Evolutionary conservation across 306 rosid species (phyloP).

Genomic region (Prunus kanzakura): DNA sequence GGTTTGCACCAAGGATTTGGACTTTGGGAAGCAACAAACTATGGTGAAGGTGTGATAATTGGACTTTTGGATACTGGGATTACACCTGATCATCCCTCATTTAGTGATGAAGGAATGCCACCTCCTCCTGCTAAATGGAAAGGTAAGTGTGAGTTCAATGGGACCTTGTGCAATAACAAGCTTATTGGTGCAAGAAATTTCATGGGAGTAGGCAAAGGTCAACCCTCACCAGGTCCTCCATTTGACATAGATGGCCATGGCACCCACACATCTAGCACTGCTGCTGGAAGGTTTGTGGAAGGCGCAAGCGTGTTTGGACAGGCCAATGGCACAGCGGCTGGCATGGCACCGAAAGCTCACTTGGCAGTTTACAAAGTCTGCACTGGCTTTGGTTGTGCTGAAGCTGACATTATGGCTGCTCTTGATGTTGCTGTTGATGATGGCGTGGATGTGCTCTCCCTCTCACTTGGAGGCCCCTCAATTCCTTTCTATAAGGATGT

Average conservation of each 20-base stretch:
- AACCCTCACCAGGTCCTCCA: slow-evolving; percentile 22
- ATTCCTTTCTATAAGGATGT: slow-evolving; percentile 43
- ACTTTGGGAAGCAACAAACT: slow-evolving; percentile 50
- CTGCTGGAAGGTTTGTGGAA: slow-evolving; percentile 51
- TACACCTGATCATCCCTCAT: slow-evolving; percentile 56
- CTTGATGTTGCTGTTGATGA: slow-evolving; percentile 37
- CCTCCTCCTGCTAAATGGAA: slow-evolving; percentile 75
- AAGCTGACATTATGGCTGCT: slow-evolving; percentile 24
- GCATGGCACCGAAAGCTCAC: slow-evolving; percentile 74
- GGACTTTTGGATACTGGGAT: slow-evolving; percentile 64
- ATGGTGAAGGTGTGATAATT: slow-evolving; percentile 63
- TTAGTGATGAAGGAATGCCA: slow-evolving; percentile 47
- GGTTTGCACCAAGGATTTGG: slow-evolving; percentile 48
- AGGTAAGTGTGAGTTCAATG: slow-evolving; percentile 54
- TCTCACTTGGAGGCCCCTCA: slow-evolving; percentile 35
- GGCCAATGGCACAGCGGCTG: slow-evolving; percentile 63
- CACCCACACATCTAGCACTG: slow-evolving; percentile 59
- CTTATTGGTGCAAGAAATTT: slow-evolving; percentile 62
- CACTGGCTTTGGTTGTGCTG: slow-evolving; percentile 4
- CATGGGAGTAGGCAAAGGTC: not conserved
- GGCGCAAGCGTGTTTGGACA: slow-evolving; percentile 45
- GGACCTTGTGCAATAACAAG: slow-evolving; percentile 54
- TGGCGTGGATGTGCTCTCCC: slow-evolving; percentile 63
- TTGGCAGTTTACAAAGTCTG: slow-evolving; percentile 45
- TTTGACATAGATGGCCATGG: slow-evolving; percentile 52